A percentile compares a stretch with the other conserved stretches of the same genome.
Conservation (phyloP, 768 basidiomycete genomes). For the Termitomyces sp. region DNA sequence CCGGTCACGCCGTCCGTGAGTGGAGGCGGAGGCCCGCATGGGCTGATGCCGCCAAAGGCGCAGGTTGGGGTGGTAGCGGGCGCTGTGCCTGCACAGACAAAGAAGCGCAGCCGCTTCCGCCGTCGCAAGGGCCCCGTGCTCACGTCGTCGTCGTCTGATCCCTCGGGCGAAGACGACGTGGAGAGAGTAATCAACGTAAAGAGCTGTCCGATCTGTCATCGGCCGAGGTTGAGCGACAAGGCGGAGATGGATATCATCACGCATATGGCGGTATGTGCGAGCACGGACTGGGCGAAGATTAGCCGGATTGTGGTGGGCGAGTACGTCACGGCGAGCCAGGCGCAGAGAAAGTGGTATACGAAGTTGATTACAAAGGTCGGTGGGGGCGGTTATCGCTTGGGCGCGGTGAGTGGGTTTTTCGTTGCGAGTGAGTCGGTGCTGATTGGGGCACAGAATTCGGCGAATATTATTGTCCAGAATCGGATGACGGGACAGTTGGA, state of each 20-base stretch:
- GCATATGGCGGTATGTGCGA: slow-evolving; percentile 94
- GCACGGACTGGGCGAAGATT: slow-evolving; percentile 86
- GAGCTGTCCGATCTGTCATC: slow-evolving; percentile 91
- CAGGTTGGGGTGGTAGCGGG: not conserved
- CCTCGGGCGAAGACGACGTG: slow-evolving; percentile 20
- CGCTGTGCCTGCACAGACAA: slow-evolving; percentile 2
- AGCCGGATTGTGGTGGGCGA: slow-evolving; percentile 89
- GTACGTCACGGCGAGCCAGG: slow-evolving; percentile 91
- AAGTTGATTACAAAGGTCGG: slow-evolving; percentile 84
- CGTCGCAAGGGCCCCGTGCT: slow-evolving; percentile 11
- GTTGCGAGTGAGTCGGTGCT: not conserved
- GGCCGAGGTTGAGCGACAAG: slow-evolving; percentile 77
- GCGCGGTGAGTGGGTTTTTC: slow-evolving; percentile 58
- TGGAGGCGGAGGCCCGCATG: not conserved
- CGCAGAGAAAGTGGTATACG: slow-evolving; percentile 96
- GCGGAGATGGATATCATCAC: slow-evolving; percentile 94
- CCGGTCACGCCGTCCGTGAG: slow-evolving; percentile 10
- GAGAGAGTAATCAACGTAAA: slow-evolving; percentile 95
- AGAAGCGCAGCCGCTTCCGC: slow-evolving; percentile 8
- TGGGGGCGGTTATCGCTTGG: slow-evolving; percentile 81
- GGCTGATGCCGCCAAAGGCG: not conserved
- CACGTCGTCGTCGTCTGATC: not conserved
- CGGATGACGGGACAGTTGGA: slow-evolving; percentile 85
- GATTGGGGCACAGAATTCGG: slow-evolving; percentile 64
- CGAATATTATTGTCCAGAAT: slow-evolving; percentile 98